Percentiles rank a stretch among this genome's conserved stretches.
Evolutionary conservation across 2,329 filamentous ascomycete species (phyloP).

Genomic region (Aspergillus candidus): DNA sequence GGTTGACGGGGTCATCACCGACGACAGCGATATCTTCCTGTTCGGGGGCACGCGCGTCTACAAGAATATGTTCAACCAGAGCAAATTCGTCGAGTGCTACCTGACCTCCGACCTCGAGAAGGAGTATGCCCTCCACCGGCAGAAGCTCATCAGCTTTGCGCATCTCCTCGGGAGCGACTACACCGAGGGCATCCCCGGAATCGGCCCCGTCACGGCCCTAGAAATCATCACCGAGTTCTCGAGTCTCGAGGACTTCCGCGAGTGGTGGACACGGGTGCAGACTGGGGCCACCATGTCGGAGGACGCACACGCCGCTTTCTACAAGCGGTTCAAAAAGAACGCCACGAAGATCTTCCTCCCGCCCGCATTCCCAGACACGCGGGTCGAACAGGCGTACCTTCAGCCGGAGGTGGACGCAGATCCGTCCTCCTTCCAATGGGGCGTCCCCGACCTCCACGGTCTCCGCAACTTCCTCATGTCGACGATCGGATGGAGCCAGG

Average conservation of each 20-base stretch:
- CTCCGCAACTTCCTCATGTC: slow-evolving; percentile 78
- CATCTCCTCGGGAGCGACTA: slow-evolving; percentile 93
- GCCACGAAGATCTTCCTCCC: slow-evolving; percentile 82
- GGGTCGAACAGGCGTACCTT: slow-evolving; percentile 78
- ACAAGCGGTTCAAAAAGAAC: slow-evolving; percentile 81
- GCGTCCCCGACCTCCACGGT: slow-evolving; percentile 84
- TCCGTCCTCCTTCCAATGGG: slow-evolving; percentile 83
- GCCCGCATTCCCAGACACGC: slow-evolving; percentile 66
- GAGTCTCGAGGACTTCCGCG: slow-evolving; percentile 64
- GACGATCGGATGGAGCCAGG: slow-evolving; percentile 87
- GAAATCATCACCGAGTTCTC: slow-evolving; percentile 92
- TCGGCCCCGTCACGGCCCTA: slow-evolving; percentile 89
- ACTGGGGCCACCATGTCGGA: slow-evolving; percentile 53
- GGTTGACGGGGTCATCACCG: slow-evolving; percentile 95
- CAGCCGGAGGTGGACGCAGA: slow-evolving; percentile 77
- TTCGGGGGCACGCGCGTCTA: slow-evolving; percentile 96
- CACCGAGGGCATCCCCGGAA: slow-evolving; percentile 81
- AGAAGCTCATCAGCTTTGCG: slow-evolving; percentile 81
- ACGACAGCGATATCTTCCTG: slow-evolving; percentile 93
- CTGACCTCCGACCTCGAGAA: slow-evolving; percentile 75
- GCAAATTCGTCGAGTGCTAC: slow-evolving; percentile 97
- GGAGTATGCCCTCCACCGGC: slow-evolving; percentile 80
- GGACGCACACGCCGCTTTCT: slow-evolving; percentile 59
- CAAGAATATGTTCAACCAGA: slow-evolving; percentile 99
- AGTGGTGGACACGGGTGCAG: slow-evolving; percentile 84